Conservation (phyloP, 768 basidiomycete species). For the Termitomyces sp. region DNA sequence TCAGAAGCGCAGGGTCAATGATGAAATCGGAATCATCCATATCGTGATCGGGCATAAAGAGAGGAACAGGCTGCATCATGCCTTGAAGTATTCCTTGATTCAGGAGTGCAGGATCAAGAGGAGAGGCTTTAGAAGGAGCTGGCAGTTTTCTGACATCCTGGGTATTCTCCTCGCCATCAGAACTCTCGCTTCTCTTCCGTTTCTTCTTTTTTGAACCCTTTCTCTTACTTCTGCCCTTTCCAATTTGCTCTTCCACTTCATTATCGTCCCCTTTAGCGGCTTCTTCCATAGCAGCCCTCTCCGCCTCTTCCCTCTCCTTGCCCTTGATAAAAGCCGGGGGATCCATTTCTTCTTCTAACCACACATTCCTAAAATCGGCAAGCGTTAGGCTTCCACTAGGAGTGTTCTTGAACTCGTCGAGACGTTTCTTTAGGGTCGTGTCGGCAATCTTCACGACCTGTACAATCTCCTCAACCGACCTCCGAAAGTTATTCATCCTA, state of each 20-base stretch:
- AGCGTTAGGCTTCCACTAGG: conserved; percentile 83
- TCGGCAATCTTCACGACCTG: conserved; percentile 99
- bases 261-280: conserved; percentile 20
- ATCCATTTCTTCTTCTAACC: conserved; percentile 90
- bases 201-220: conserved; percentile 33
- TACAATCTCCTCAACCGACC: conserved; percentile 92
- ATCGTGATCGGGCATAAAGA: conserved; percentile 44
- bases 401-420: conserved; percentile 93
- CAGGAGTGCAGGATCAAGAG: conserved; percentile 58
- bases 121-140: conserved; percentile 19
- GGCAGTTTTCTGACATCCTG: conserved; percentile 22
- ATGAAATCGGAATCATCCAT: conserved; percentile 39
- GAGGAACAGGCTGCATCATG: conserved; percentile 38
- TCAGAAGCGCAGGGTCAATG: conserved; percentile 57
- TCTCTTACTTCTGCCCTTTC: conserved; percentile 30
- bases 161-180: conserved; percentile 28
- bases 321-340: conserved; percentile 87
- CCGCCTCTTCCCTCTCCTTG: conserved; percentile 64
- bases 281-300: conserved; percentile 37
- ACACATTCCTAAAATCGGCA: conserved; percentile 85
- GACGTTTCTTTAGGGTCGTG: conserved; percentile 85
- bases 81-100: conserved; percentile 68
- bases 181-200: conserved; percentile 35
- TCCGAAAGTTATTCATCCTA: conserved; percentile 96
- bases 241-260: conserved; percentile 26